phyloP scores from a whole-genome alignment of 345 rosid genomes.

The Hibiscus mutabilis region DNA sequence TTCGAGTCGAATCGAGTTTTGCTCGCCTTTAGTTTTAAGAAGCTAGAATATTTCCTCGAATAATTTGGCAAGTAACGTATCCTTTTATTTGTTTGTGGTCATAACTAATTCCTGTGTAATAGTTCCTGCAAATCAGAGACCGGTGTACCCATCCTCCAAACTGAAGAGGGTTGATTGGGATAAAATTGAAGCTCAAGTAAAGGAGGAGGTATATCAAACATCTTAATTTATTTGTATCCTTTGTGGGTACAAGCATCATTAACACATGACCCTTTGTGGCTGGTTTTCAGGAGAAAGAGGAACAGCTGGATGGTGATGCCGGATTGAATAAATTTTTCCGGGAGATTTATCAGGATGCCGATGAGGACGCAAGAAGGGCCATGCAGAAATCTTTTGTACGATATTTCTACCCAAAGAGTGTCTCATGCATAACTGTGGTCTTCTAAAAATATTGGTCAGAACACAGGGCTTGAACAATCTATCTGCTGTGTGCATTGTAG shows the following conservation, averaged over 20 bases:
- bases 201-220: constrained; percentile 48
- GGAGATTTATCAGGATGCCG: constrained; percentile 65
- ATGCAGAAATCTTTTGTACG: constrained; percentile 98
- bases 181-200: constrained; percentile 77
- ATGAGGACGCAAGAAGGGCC: constrained; percentile 85
- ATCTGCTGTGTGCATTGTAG: constrained; percentile 23
- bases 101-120: constrained; percentile 8
- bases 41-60: background rate
- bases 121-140: constrained; percentile 40
- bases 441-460: background rate
- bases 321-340: constrained; percentile 90
- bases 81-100: background rate
- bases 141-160: constrained; percentile 80
- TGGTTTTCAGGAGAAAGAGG: constrained; percentile 82
- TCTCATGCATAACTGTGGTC: background rate
- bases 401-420: background rate
- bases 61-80: background rate
- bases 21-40: too few species aligned
- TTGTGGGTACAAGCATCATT: background rate
- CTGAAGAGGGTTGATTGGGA: constrained; percentile 65
- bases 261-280: background rate
- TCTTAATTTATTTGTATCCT: background rate
- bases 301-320: constrained; percentile 92
- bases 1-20: too few species aligned
- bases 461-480: background rate